These are phyloP conservation scores for Populus euphratica DNA, from an alignment of 345 rosid genomes.

Conservation along the genomic window DNA sequence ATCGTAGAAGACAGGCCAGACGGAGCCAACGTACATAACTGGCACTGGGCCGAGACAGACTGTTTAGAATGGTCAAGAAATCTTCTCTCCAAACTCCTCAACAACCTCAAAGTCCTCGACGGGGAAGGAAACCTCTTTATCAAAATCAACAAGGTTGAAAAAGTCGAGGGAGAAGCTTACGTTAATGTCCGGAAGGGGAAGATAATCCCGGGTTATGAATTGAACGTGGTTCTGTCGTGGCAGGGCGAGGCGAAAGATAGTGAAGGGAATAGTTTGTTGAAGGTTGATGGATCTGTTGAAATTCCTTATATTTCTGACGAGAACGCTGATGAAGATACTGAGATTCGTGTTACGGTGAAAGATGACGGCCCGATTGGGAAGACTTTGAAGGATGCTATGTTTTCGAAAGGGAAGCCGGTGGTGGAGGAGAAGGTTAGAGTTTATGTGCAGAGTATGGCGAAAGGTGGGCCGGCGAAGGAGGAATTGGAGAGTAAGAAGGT, in stretches of 20 bases:
- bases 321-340: slow-evolving; percentile 94
- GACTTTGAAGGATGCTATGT: slow-evolving; percentile 80
- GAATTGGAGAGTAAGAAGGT: slow-evolving; percentile 72
- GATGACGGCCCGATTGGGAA: slow-evolving; percentile 77
- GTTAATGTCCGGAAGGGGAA: slow-evolving; percentile 91
- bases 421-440: slow-evolving; percentile 63
- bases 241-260: slow-evolving; percentile 81
- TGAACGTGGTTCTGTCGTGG: slow-evolving; percentile 65
- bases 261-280: slow-evolving; percentile 54
- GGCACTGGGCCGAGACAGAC: slow-evolving; percentile 99
- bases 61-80: slow-evolving; percentile 83
- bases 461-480: slow-evolving; percentile 79
- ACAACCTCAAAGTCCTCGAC: slow-evolving; percentile 47
- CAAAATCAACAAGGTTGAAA: slow-evolving; percentile 58
- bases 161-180: slow-evolving; percentile 91
- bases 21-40: slow-evolving; percentile 94
- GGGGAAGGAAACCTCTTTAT: slow-evolving; percentile 65
- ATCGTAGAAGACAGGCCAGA: slow-evolving; percentile 95
- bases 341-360: slow-evolving; percentile 60
- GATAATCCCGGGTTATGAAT: slow-evolving; percentile 90
- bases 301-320: slow-evolving; percentile 93
- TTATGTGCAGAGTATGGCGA: slow-evolving; percentile 73
- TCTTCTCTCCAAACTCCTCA: slow-evolving; percentile 51
- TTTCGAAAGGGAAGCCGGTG: slow-evolving; percentile 61
- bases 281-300: slow-evolving; percentile 73